Conservation (phyloP, 257 asterid species). For the Solanum acaule region DNA sequence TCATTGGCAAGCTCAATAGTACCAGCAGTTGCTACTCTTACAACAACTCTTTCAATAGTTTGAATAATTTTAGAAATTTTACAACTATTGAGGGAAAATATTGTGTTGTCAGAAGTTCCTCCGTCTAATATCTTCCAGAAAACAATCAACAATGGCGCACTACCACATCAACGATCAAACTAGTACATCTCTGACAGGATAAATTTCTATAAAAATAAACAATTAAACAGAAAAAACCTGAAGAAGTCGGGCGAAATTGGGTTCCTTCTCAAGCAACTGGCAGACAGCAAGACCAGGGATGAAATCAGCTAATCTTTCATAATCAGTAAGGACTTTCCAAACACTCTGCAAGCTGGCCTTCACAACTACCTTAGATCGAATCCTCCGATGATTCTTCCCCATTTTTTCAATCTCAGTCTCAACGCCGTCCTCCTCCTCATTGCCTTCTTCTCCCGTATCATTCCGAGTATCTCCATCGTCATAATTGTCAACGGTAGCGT, state of each 20-base stretch:
- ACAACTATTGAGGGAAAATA: neutral
- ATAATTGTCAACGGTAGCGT: neutral
- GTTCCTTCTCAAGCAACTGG: slow-evolving; percentile 59
- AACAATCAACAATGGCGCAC: neutral
- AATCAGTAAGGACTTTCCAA: slow-evolving; percentile 70
- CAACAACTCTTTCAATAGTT: neutral
- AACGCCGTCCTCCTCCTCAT: slow-evolving; percentile 20
- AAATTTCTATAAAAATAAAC: neutral
- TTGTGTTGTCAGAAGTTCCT: neutral
- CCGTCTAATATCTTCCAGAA: neutral
- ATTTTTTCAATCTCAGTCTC: slow-evolving; percentile 47
- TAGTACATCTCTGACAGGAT: neutral
- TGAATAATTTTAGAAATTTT: neutral
- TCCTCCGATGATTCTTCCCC: slow-evolving; percentile 49
- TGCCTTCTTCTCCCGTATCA: neutral
- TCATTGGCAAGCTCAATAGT: neutral
- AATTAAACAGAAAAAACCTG: slow-evolving; percentile 36
- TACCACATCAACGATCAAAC: neutral
- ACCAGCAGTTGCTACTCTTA: neutral
- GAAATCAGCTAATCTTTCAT: slow-evolving; percentile 73
- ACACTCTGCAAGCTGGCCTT: slow-evolving; percentile 52
- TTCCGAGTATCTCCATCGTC: neutral
- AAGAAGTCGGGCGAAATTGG: slow-evolving; percentile 60
- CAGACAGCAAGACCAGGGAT: slow-evolving; percentile 81
- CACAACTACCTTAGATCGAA: slow-evolving; percentile 49